phyloP scores from a whole-genome alignment of 805 yeast species.

The Candida ulmi region DNA sequence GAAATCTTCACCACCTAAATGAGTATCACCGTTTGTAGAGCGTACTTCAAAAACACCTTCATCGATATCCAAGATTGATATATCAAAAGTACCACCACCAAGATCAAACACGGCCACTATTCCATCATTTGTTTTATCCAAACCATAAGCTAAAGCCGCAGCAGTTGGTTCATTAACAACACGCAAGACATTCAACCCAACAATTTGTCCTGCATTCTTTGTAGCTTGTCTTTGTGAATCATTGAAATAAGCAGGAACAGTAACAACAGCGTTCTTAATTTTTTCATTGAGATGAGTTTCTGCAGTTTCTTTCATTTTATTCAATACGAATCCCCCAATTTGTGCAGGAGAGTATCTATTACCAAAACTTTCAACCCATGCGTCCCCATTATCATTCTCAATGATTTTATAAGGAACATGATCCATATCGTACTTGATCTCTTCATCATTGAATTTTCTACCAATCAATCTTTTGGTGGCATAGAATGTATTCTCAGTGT shows the following conservation, averaged over 20 bases:
- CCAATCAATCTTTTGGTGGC: slow-evolving; percentile 84
- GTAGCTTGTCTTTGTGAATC: slow-evolving; percentile 81
- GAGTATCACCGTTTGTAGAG: slow-evolving; percentile 81
- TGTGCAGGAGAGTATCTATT: slow-evolving; percentile 62
- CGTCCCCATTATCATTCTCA: slow-evolving; percentile 57
- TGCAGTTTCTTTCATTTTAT: slow-evolving; percentile 58
- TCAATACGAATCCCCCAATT: slow-evolving; percentile 60
- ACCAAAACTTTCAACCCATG: slow-evolving; percentile 45
- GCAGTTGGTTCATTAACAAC: slow-evolving; percentile 83
- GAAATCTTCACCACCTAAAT: slow-evolving; percentile 79
- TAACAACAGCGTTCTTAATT: slow-evolving; percentile 66
- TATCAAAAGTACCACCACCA: slow-evolving; percentile 83
- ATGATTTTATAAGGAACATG: slow-evolving; percentile 61
- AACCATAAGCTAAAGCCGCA: slow-evolving; percentile 77
- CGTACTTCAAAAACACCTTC: slow-evolving; percentile 76
- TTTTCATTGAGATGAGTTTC: slow-evolving; percentile 41
- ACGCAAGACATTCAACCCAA: slow-evolving; percentile 67
- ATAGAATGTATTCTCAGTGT: slow-evolving; percentile 72
- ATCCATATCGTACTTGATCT: slow-evolving; percentile 61
- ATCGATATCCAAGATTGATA: slow-evolving; percentile 68
- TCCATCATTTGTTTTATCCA: slow-evolving; percentile 44
- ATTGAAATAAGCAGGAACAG: slow-evolving; percentile 81
- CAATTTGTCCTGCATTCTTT: slow-evolving; percentile 64
- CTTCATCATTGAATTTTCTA: slow-evolving; percentile 59
- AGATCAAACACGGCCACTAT: slow-evolving; percentile 53